Conservation (phyloP, 1,284 basidiomycete genomes). For the Ganoderma boninense region DNA sequence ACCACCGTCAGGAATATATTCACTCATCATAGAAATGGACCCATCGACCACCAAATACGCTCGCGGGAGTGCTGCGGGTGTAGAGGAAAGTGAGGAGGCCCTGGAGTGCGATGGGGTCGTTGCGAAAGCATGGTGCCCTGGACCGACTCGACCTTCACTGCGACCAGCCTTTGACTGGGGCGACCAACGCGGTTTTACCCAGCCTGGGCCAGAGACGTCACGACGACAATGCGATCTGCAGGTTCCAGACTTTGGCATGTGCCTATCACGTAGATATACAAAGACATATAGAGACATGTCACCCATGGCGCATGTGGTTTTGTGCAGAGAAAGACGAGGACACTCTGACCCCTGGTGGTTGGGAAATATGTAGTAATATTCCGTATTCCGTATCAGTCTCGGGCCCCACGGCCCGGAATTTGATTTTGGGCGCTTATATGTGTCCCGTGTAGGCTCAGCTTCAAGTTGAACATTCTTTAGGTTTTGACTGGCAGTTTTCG, state of each 20-base stretch:
- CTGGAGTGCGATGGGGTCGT: not conserved
- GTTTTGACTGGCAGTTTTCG: too few relatives aligned
- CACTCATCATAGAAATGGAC: not conserved
- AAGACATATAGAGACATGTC: not conserved
- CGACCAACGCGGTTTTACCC: not conserved
- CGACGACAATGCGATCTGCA: not conserved
- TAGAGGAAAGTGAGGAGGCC: not conserved
- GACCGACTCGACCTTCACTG: not conserved
- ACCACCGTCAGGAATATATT: not conserved
- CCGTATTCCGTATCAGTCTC: not conserved
- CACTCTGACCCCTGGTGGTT: too few relatives aligned
- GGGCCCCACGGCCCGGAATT: not conserved
- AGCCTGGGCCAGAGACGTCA: too few relatives aligned
- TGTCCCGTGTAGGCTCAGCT: not conserved
- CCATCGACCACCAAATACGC: not conserved
- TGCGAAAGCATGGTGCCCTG: not conserved
- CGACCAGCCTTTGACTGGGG: not conserved
- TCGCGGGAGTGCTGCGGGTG: not conserved
- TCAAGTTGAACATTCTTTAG: not conserved
- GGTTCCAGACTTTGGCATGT: not conserved
- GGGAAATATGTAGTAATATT: not conserved
- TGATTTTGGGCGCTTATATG: not conserved
- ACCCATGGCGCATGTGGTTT: not conserved
- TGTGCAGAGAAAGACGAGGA: not conserved
- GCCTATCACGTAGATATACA: not conserved